These are phyloP conservation scores for Fusarium sp. DNA, from an alignment of 2,329 filamentous ascomycete species.

Conservation along the genomic window DNA sequence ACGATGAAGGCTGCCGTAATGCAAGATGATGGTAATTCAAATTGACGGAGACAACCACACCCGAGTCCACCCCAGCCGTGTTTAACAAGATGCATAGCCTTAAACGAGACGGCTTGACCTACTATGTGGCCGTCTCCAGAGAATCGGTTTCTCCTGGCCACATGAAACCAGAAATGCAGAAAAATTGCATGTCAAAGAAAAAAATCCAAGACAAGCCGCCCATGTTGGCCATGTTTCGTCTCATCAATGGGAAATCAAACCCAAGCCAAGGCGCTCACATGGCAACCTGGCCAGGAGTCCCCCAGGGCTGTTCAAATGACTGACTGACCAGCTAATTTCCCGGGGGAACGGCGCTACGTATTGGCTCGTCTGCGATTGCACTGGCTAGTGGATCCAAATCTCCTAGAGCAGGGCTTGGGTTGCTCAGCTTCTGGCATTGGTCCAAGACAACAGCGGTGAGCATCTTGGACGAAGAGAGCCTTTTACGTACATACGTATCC, in stretches of 20 bases:
- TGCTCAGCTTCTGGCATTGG: constrained; percentile 33
- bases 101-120: not conserved
- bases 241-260: constrained; percentile 12
- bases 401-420: constrained; percentile 37
- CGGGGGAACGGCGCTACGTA: constrained; percentile 36
- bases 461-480: constrained; percentile 17
- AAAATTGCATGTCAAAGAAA: constrained; percentile 2
- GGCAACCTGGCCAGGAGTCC: constrained; percentile 34
- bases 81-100: not conserved
- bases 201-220: not conserved
- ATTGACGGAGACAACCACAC: not conserved
- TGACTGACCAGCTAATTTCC: constrained; percentile 43
- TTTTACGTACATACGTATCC: constrained; percentile 26
- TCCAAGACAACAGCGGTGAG: constrained; percentile 42
- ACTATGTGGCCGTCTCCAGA: not conserved
- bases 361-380: constrained; percentile 33
- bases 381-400: constrained; percentile 40
- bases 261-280: constrained; percentile 29
- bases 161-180: constrained; percentile 8
- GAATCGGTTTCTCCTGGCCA: not conserved
- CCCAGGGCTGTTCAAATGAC: constrained; percentile 11
- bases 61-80: not conserved
- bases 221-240: constrained; percentile 31
- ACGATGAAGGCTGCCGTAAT: not conserved
- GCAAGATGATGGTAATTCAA: not conserved